Percentiles rank a stretch among this genome's conserved stretches.
phyloP scores from a whole-genome alignment of 371 early-diverging fungal species.

The Rhizopus microsporus region DNA sequence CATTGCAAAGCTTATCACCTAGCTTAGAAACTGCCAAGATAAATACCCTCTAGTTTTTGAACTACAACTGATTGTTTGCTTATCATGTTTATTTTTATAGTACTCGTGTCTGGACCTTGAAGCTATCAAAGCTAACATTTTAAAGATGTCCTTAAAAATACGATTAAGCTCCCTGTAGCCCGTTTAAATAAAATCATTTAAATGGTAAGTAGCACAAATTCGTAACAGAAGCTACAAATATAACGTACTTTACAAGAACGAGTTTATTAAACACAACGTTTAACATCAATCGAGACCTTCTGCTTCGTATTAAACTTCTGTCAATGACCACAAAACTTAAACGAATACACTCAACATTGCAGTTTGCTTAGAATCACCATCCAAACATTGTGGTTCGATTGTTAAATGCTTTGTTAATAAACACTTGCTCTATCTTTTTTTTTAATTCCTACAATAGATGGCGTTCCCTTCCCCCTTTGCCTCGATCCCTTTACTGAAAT shows the following conservation, averaged over 20 bases:
- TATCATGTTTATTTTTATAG: conserved; percentile 17
- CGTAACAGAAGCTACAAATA: conserved; percentile 15
- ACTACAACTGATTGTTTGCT: conserved; percentile 15
- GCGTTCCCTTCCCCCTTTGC: not conserved
- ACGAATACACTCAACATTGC: conserved; percentile 14
- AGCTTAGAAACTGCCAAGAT: conserved; percentile 13
- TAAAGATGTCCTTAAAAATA: conserved; percentile 11
- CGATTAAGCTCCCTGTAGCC: conserved; percentile 6
- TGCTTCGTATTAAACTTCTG: conserved; percentile 18
- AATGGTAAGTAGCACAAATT: conserved; percentile 10
- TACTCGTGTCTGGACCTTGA: conserved; percentile 7
- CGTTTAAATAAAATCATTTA: conserved; percentile 9
- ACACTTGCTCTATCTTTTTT: not conserved
- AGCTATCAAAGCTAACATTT: conserved; percentile 7
- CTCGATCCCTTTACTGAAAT: not conserved
- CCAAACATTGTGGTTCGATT: not conserved
- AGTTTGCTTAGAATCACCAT: conserved; percentile 11
- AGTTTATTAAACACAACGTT: conserved; percentile 19
- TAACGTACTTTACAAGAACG: conserved; percentile 14
- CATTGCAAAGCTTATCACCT: conserved; percentile 5
- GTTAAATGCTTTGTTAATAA: not conserved
- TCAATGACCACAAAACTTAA: conserved; percentile 19
- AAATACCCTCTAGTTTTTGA: conserved; percentile 7
- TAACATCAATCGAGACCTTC: conserved; percentile 18
- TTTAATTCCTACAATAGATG: not conserved